phyloP scores from a whole-genome alignment of 768 basidiomycete genomes.

The Tricholoma sp. region DNA sequence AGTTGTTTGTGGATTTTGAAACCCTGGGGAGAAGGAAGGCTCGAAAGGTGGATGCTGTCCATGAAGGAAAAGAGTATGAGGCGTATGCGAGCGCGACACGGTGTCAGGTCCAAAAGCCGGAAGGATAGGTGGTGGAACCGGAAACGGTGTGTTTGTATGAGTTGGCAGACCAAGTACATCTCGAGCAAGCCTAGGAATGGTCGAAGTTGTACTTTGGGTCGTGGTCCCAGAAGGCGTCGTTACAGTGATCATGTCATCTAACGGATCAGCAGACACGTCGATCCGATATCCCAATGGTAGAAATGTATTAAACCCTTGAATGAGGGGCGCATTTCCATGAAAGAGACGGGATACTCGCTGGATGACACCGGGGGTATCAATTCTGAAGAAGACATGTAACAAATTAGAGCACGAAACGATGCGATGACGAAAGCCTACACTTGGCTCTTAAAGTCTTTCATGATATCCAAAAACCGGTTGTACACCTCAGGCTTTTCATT shows the following conservation, averaged over 20 bases:
- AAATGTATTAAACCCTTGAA: conserved; percentile 98
- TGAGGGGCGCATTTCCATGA: conserved; percentile 82
- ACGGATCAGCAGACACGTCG: conserved; percentile 70
- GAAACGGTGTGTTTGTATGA: conserved; percentile 27
- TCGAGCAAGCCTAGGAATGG: conserved; percentile 21
- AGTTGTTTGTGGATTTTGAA: conserved; percentile 42
- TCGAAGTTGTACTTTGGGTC: conserved; percentile 52
- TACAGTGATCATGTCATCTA: conserved; percentile 72
- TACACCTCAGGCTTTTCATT: conserved; percentile 88
- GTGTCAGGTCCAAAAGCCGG: conserved; percentile 31
- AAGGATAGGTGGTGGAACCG: conserved; percentile 24
- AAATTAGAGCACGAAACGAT: conserved; percentile 11
- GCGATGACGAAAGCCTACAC: conserved; percentile 45
- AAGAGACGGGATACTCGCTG: conserved; percentile 91
- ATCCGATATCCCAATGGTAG: conserved; percentile 93
- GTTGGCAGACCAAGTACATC: conserved; percentile 19
- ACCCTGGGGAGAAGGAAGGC: conserved; percentile 40
- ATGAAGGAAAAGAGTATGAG: conserved; percentile 38
- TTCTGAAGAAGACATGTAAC: conserved; percentile 42
- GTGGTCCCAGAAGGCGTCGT: conserved; percentile 74
- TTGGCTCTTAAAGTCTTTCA: conserved; percentile 99
- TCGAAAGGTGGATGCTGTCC: conserved; percentile 33
- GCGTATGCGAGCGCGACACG: conserved; percentile 52
- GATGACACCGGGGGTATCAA: conserved; percentile 97
- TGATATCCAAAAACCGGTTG: conserved; percentile 91